Conservation (phyloP, 805 yeast species). For the Alloascoidea africana region DNA sequence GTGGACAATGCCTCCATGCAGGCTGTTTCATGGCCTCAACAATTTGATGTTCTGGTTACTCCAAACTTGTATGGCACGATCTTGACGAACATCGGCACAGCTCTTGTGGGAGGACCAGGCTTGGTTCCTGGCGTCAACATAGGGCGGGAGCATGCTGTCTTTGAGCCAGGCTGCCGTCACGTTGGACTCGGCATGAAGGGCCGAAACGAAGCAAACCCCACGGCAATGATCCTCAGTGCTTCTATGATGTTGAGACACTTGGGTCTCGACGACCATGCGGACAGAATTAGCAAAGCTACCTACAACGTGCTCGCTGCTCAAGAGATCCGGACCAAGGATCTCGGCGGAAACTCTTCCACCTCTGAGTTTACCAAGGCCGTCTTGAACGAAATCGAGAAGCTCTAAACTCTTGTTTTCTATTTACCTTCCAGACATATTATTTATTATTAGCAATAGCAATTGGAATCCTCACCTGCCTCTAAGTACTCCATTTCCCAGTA, state of each 20-base stretch:
- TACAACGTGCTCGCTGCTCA: constrained; percentile 85
- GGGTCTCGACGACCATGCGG: constrained; percentile 75
- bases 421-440: too few species aligned
- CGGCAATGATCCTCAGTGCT: constrained; percentile 90
- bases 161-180: constrained; percentile 99
- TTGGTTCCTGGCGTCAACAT: constrained; percentile 96
- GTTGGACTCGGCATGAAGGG: constrained; percentile 96
- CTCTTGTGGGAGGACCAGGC: constrained; percentile 95
- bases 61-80: constrained; percentile 98
- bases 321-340: constrained; percentile 70
- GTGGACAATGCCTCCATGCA: constrained; percentile 99
- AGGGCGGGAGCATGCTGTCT: constrained; percentile 94
- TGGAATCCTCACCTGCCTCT: too few species aligned
- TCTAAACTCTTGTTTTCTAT: too few species aligned
- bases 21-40: constrained; percentile 96
- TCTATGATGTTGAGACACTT: constrained; percentile 89
- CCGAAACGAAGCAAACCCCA: constrained; percentile 92
- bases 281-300: constrained; percentile 78
- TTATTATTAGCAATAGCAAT: too few species aligned
- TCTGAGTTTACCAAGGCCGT: constrained; percentile 92
- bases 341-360: constrained; percentile 83
- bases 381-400: constrained; percentile 56
- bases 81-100: constrained; percentile 96
- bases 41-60: constrained; percentile 93
- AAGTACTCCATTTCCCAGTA: too few species aligned